Percentiles rank a stretch among this genome's conserved stretches.
Evolutionary conservation across 2,329 filamentous ascomycete species (phyloP).

Genomic region (Zymoseptoria brevis): DNA sequence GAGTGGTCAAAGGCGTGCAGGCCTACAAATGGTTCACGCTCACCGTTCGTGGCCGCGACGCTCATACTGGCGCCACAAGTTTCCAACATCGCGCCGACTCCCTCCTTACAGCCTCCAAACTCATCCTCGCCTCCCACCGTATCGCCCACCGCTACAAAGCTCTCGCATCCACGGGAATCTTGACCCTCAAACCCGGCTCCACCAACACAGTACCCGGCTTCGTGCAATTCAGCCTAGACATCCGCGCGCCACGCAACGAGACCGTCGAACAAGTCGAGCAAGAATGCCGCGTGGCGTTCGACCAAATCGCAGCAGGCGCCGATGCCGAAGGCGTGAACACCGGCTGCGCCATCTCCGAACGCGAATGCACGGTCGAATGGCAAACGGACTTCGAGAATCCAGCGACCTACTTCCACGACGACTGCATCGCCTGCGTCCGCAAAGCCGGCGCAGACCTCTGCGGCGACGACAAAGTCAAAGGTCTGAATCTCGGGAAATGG

Average conservation of each 20-base stretch:
- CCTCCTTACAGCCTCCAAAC: slow-evolving; percentile 56
- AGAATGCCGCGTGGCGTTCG: slow-evolving; percentile 51
- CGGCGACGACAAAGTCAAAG: slow-evolving; percentile 40
- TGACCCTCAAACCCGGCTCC: slow-evolving; percentile 57
- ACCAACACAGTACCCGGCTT: slow-evolving; percentile 66
- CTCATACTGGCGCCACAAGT: slow-evolving; percentile 68
- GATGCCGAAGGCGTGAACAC: slow-evolving; percentile 42
- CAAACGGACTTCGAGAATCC: slow-evolving; percentile 54
- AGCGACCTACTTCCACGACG: slow-evolving; percentile 56
- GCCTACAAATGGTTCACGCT: slow-evolving; percentile 68
- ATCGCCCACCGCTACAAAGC: slow-evolving; percentile 53
- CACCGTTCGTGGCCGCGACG: slow-evolving; percentile 57
- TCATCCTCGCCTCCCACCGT: slow-evolving; percentile 59
- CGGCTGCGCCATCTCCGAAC: slow-evolving; percentile 33
- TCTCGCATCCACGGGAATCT: slow-evolving; percentile 62
- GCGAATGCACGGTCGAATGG: slow-evolving; percentile 48
- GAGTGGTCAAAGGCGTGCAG: slow-evolving; percentile 65
- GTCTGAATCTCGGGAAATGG: slow-evolving; percentile 23
- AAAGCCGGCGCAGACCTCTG: slow-evolving; percentile 52
- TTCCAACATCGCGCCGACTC: slow-evolving; percentile 60
- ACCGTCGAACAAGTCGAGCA: slow-evolving; percentile 52
- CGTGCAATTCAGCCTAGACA: slow-evolving; percentile 61
- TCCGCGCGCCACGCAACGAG: slow-evolving; percentile 52
- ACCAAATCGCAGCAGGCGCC: slow-evolving; percentile 50
- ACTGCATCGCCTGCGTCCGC: slow-evolving; percentile 59